Evolutionary conservation across 352 stramenopile genomes (phyloP).

Genomic region (Globisporangium carolinianum): DNA sequence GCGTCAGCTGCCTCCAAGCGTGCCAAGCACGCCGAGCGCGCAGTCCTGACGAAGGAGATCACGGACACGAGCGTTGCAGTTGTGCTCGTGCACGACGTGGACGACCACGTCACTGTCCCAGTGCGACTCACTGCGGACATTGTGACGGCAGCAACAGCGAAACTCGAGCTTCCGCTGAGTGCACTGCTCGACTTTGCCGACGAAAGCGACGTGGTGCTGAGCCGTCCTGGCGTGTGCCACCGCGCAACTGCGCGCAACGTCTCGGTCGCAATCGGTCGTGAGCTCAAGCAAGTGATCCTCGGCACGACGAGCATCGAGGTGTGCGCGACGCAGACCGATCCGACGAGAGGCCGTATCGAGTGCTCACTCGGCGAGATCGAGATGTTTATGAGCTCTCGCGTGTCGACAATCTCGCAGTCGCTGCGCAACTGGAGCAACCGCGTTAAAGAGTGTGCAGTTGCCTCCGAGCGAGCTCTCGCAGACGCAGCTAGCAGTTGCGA

Average conservation of each 20-base stretch:
- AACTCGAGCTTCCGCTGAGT: neutral
- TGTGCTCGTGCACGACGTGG: constrained; percentile 7
- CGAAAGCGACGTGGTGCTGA: neutral
- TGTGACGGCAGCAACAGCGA: neutral
- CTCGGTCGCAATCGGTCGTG: constrained; percentile 1
- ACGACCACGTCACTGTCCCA: neutral
- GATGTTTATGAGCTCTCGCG: constrained; percentile 2
- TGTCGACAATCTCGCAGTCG: constrained; percentile 8
- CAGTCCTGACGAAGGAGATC: constrained; percentile 8
- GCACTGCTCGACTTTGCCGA: constrained; percentile 4
- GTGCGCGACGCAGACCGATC: constrained; percentile 5
- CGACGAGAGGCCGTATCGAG: neutral
- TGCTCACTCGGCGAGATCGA: constrained; percentile 2
- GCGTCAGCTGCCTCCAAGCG: neutral
- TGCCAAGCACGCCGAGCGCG: neutral
- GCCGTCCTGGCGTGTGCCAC: neutral
- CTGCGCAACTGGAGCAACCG: constrained; percentile 3
- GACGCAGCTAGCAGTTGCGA: neutral
- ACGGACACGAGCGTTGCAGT: constrained; percentile 4
- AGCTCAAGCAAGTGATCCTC: constrained; percentile 7
- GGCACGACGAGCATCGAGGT: constrained; percentile 1
- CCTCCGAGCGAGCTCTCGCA: neutral
- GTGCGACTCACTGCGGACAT: constrained; percentile 4
- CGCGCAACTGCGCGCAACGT: neutral
- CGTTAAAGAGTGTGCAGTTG: neutral